phyloP scores from a whole-genome alignment of 1,139 yeast genomes.

The Taphrina wiesneri region DNA sequence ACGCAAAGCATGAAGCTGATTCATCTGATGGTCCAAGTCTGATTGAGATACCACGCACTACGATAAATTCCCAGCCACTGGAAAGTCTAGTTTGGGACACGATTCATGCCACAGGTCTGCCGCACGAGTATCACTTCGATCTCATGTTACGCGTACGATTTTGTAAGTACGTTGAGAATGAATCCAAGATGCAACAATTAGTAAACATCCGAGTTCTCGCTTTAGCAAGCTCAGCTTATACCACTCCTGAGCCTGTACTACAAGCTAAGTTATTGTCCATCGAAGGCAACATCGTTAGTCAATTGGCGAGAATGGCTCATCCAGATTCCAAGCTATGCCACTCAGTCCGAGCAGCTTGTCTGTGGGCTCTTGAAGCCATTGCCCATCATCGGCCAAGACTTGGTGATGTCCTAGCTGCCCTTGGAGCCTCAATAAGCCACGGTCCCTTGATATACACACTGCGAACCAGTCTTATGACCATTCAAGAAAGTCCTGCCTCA shows the following conservation, averaged over 20 bases:
- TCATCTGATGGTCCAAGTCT: neutral
- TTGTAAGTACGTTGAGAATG: conserved; percentile 41
- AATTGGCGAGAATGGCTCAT: conserved; percentile 68
- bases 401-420: conserved; percentile 71
- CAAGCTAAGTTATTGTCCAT: conserved; percentile 64
- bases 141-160: conserved; percentile 33
- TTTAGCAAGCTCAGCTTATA: conserved; percentile 52
- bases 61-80: neutral
- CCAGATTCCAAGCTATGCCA: conserved; percentile 56
- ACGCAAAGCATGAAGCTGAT: neutral
- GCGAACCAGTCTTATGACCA: conserved; percentile 58
- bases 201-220: conserved; percentile 67
- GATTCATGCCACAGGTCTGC: conserved; percentile 3
- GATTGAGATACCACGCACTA: neutral
- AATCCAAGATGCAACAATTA: conserved; percentile 59
- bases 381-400: conserved; percentile 72
- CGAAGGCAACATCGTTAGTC: conserved; percentile 72
- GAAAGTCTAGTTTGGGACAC: neutral
- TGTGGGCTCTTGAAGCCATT: conserved; percentile 69
- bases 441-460: conserved; percentile 76
- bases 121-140: conserved; percentile 26
- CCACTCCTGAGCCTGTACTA: conserved; percentile 37
- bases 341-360: conserved; percentile 60
- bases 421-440: conserved; percentile 88
- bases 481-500: conserved; percentile 47